phyloP scores from a whole-genome alignment of 2,329 filamentous ascomycete genomes.

The Colletotrichum horii region DNA sequence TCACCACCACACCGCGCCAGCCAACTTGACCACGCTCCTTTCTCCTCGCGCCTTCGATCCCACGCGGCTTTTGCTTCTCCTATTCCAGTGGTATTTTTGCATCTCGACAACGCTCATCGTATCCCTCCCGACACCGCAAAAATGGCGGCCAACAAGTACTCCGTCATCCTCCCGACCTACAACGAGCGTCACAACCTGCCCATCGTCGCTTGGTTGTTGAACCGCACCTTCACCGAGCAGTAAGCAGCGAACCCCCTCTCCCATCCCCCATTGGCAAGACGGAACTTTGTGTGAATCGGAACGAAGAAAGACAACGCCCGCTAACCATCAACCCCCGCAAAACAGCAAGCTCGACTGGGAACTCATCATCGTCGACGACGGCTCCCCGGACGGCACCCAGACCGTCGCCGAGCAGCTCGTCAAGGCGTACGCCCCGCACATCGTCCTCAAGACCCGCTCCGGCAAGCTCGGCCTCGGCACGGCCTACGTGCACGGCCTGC shows the following conservation, averaged over 20 bases:
- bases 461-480: conserved; percentile 98
- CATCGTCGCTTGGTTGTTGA: conserved; percentile 92
- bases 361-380: conserved; percentile 97
- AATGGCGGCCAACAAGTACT: conserved; percentile 76
- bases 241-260: conserved; percentile 47
- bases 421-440: conserved; percentile 79
- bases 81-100: neutral
- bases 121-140: conserved; percentile 32
- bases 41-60: neutral
- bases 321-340: neutral
- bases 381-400: conserved; percentile 94
- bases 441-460: conserved; percentile 84
- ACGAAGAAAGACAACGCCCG: neutral
- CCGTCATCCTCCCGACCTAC: conserved; percentile 96
- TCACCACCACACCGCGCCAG: neutral
- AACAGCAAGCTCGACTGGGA: conserved; percentile 91
- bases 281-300: neutral
- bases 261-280: neutral
- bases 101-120: conserved; percentile 29
- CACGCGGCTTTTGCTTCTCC: neutral
- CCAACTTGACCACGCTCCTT: conserved; percentile 32
- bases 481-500: conserved; percentile 92
- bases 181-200: conserved; percentile 98
- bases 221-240: conserved; percentile 90
- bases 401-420: conserved; percentile 89